phyloP scores from a whole-genome alignment of 192 early-diverging fungal species.

The Rhizophagus prolifer region DNA sequence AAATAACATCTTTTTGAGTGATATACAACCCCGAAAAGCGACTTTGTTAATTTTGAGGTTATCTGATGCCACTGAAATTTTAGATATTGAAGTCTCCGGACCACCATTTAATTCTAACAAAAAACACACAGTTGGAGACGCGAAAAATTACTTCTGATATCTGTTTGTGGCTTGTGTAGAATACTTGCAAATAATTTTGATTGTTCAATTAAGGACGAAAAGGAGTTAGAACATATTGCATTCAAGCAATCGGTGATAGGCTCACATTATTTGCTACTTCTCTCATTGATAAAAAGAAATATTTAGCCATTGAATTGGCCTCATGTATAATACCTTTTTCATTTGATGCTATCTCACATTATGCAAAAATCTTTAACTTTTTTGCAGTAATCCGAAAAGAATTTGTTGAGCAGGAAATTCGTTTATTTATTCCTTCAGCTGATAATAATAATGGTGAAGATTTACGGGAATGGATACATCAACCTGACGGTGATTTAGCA shows the following conservation, averaged over 20 bases:
- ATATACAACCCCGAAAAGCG: background rate
- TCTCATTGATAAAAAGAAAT: constrained; percentile 19
- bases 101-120: constrained; percentile 14
- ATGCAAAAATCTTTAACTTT: constrained; percentile 28
- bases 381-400: constrained; percentile 23
- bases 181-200: constrained; percentile 27
- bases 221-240: constrained; percentile 21
- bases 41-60: constrained; percentile 13
- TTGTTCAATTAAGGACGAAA: constrained; percentile 24
- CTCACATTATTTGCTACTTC: constrained; percentile 27
- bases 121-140: constrained; percentile 22
- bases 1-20: background rate
- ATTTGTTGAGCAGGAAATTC: constrained; percentile 27
- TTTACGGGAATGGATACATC: constrained; percentile 26
- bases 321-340: constrained; percentile 29
- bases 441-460: constrained; percentile 11
- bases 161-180: constrained; percentile 23
- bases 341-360: constrained; percentile 11
- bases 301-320: constrained; percentile 27
- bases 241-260: constrained; percentile 21
- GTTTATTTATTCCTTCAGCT: constrained; percentile 26
- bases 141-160: constrained; percentile 23
- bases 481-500: constrained; percentile 14
- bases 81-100: constrained; percentile 21
- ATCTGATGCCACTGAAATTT: constrained; percentile 13